Evolutionary conservation across 805 yeast genomes (phyloP).

Genomic region (Candida multigemmis): DNA sequence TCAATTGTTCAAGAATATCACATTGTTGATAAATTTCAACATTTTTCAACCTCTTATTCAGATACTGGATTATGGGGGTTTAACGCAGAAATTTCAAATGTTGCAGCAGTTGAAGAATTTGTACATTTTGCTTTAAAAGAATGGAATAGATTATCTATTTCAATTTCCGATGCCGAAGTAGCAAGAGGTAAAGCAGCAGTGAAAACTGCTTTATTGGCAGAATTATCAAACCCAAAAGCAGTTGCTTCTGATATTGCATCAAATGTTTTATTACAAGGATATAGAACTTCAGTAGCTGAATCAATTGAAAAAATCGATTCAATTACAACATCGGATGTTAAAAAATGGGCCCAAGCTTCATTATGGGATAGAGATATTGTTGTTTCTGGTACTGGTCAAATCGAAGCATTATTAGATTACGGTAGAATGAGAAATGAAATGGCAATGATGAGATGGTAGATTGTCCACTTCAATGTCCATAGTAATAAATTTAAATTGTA

Average conservation of each 20-base stretch:
- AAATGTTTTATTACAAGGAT: conserved; percentile 51
- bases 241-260: conserved; percentile 51
- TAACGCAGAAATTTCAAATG: conserved; percentile 54
- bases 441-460: conserved; percentile 73
- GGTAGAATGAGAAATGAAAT: conserved; percentile 81
- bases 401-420: conserved; percentile 78
- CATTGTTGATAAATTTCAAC: conserved; percentile 61
- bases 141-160: conserved; percentile 78
- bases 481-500: conserved; percentile 1
- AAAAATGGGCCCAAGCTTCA: conserved; percentile 65
- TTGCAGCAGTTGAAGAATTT: conserved; percentile 59
- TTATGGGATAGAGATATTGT: conserved; percentile 83
- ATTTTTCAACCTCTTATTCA: conserved; percentile 64
- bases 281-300: conserved; percentile 53
- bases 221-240: conserved; percentile 39
- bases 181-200: conserved; percentile 66
- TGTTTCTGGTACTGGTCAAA: conserved; percentile 76
- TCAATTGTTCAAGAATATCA: conserved; percentile 63
- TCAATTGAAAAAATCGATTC: conserved; percentile 55
- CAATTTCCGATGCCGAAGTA: conserved; percentile 70
- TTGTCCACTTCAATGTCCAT: conserved; percentile 2
- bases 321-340: conserved; percentile 49
- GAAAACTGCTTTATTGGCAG: conserved; percentile 52
- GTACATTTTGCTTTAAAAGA: conserved; percentile 75
- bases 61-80: conserved; percentile 84